Conservation (phyloP, 2,329 filamentous ascomycete genomes). For the Alternaria consortialis region DNA sequence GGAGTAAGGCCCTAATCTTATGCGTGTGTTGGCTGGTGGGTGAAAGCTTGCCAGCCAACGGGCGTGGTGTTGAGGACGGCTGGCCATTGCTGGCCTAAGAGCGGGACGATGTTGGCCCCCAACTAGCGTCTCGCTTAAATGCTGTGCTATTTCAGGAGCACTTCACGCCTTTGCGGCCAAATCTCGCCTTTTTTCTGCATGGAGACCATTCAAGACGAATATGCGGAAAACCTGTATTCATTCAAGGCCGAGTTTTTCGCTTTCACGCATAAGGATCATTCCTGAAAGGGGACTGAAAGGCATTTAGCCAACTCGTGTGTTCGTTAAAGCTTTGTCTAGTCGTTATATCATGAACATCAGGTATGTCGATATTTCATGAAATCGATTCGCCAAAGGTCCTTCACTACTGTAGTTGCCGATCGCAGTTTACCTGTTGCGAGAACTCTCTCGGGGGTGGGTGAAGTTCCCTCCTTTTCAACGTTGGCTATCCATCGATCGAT, state of each 20-base stretch:
- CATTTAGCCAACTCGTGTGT: background rate
- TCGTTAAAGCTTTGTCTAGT: too few species aligned
- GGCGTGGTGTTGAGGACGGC: conserved; percentile 23
- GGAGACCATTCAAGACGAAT: background rate
- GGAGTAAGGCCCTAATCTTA: conserved; percentile 12
- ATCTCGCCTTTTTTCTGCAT: background rate
- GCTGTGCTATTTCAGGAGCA: conserved; percentile 16
- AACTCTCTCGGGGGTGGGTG: too few species aligned
- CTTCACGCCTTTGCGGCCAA: conserved; percentile 4
- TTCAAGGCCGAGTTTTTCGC: background rate
- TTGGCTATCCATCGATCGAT: background rate
- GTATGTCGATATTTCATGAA: too few species aligned
- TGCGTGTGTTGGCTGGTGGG: conserved; percentile 17
- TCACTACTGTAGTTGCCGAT: too few species aligned
- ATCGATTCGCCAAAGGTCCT: too few species aligned
- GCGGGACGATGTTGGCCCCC: conserved; percentile 18
- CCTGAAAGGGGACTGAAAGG: background rate
- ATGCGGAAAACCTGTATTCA: background rate
- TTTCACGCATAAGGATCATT: background rate
- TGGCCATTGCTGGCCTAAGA: conserved; percentile 9
- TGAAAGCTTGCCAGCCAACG: conserved; percentile 22
- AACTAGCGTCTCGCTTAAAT: conserved; percentile 16
- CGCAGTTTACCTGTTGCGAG: too few species aligned
- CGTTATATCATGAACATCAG: too few species aligned
- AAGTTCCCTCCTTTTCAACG: too few species aligned